Base-by-base conservation (phyloP, 2,329 filamentous ascomycete species). In the Macrophomina tecta region DNA sequence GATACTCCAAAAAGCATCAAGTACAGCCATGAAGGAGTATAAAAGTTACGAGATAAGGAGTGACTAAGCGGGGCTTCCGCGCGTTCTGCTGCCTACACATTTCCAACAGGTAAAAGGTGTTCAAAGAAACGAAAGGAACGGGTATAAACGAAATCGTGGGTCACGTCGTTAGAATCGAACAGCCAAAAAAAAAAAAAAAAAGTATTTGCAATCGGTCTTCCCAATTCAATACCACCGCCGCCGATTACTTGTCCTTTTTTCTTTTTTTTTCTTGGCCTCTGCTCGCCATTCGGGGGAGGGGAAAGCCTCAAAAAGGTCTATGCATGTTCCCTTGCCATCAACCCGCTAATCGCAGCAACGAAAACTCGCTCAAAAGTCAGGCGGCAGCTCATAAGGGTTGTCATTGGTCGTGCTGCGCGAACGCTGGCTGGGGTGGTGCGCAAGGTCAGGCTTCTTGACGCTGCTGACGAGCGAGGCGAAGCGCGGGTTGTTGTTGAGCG, bases 351-450 rank as follows among this genome's bases (percentile, higher is more conserved):
- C 9, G 9, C 16, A 9, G 7, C 36, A 7, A 38, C 7, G 36
- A 38, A 38, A 8, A 8, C 18, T 38, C 16, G 9, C 14, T 65
- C 42, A 67, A 30, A 67, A 67, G 48, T 61, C 58, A 2, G 48
- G 52, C 18, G 56, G 38, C 14, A 67, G 65, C 56, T 67, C 65
- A 40, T 67, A 67, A 5, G 65, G 65, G 56, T 67, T 67, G 45
- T 63, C 51, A 11, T 16, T 28, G 12, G 49, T 18, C 23, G 36
- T 18, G 34, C 42, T 55, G 34, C 40, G 63, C 30, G 34, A 40
- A 28, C 64, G 64, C 68, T 62, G 38, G 51, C 74, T 76, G 38
- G 71, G 87, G 81, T 89, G 87, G 71, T 87, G 81, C 3, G 86
- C 84, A 64, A 85, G 76, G 70, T 88, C 82, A 2, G 87, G 87